Evolutionary conservation across 257 asterid genomes (phyloP), one percentile per base, ranked within the genome.

Genomic region (Eucommia ulmoides): DNA sequence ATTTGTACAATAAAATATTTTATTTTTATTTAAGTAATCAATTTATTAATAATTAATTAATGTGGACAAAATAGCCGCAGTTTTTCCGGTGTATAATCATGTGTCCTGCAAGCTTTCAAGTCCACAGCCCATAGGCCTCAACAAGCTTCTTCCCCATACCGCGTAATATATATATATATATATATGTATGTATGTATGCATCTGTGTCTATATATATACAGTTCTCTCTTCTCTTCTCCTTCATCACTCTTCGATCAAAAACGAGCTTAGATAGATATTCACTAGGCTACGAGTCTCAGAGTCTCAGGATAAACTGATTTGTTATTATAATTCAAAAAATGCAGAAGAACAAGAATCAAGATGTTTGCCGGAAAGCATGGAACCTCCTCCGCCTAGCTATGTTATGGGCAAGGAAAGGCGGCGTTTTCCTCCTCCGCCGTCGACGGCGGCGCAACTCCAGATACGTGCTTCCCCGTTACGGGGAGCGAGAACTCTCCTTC

Each of bases 401-500:
- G 33, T 15, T 77, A 20, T 79, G 93, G 93, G 60, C 79, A 0
- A 71, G 96, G 23, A 79, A 76, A 54, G 77, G 83, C 3, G 75
- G 81, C 3, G 20, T 54, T 11, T 71, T 82, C 55, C 81, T 86
- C 45, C 65, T 74, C n/a, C 74, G 63, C 49, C 15, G 66, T 15
- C n/a, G n/a, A 41, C 56, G 1, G 62, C 55, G 38, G 33, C 56
- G 1, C 20, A 42, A 35, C 57, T n/a, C n/a, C n/a, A n/a, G n/a
- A n/a, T 41, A 58, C 74, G 53, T 54, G 67, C 54, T n/a, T 4
- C 72, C 77, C 11, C 64, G 58, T 42, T 77, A 79, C 25, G 88
- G 96, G 1, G 86, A 85, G 3, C 74, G 83, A 1, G 74, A 85
- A 66, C 66, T 82, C n/a, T 77, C 94, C 7, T 82, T 85, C 26